These are phyloP conservation scores for Macadamia integrifolia DNA, from an alignment of 164 flowering plant genomes.

Conservation along the genomic window DNA sequence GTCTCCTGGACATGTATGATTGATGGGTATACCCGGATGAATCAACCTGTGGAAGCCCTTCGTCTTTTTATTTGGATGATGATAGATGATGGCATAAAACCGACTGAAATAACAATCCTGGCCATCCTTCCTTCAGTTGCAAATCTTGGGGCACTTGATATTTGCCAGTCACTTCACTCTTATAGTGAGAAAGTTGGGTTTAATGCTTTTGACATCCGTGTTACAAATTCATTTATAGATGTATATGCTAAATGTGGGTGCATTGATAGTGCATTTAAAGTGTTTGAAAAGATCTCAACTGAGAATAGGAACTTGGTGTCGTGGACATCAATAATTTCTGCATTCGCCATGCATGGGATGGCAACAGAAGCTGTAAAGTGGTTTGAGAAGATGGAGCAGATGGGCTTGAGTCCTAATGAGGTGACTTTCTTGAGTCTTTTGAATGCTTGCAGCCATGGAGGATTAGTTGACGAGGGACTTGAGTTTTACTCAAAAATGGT, in stretches of 20 bases:
- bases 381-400: constrained; percentile 39
- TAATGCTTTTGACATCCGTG: constrained; percentile 30
- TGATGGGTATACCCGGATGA: constrained; percentile 36
- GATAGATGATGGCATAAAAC: constrained; percentile 26
- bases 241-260: no score
- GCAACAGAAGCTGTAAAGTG: constrained; percentile 37
- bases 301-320: constrained; percentile 33
- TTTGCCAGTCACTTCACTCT: constrained; percentile 39
- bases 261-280: no score
- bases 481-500: constrained; percentile 44
- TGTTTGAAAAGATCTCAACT: constrained; percentile 7
- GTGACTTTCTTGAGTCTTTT: constrained; percentile 55
- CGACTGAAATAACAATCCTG: constrained; percentile 46
- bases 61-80: constrained; percentile 40
- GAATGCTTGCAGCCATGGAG: constrained; percentile 64
- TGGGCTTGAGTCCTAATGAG: constrained; percentile 36
- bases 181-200: constrained; percentile 46
- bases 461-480: constrained; percentile 55
- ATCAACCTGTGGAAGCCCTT: constrained; percentile 34
- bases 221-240: constrained; percentile 13
- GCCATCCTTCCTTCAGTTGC: constrained; percentile 51
- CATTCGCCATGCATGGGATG: constrained; percentile 49
- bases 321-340: constrained; percentile 52
- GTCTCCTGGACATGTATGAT: constrained; percentile 61
- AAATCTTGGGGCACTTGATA: constrained; percentile 27